Evolutionary conservation across 208 protist species (phyloP).

Genomic region (Leptomonas seymouri): DNA sequence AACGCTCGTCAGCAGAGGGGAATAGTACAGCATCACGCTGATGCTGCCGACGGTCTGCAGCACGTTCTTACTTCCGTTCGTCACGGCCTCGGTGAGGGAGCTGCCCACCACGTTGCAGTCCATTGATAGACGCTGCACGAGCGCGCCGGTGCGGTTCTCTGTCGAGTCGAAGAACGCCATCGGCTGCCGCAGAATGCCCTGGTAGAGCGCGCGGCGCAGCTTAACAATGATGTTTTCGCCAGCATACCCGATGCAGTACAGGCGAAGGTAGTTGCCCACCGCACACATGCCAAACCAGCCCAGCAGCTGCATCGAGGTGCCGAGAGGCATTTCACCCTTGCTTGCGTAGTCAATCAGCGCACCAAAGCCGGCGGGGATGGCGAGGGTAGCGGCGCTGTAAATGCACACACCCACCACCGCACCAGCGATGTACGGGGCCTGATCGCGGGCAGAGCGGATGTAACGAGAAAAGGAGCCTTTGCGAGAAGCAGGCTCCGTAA

Average conservation of each 20-base stretch:
- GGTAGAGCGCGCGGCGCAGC: conserved; percentile 70
- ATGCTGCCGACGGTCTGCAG: conserved; percentile 82
- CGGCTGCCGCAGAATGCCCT: conserved; percentile 63
- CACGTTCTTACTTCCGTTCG: conserved; percentile 80
- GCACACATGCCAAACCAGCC: conserved; percentile 73
- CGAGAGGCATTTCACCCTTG: conserved; percentile 78
- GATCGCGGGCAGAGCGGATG: conserved; percentile 44
- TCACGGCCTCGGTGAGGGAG: conserved; percentile 83
- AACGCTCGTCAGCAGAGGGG: conserved; percentile 78
- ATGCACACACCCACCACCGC: conserved; percentile 69
- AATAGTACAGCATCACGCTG: conserved; percentile 90
- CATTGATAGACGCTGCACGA: conserved; percentile 87
- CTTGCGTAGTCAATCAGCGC: conserved; percentile 83
- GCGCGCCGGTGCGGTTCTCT: conserved; percentile 75
- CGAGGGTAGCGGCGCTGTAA: conserved; percentile 83
- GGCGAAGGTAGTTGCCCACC: conserved; percentile 69
- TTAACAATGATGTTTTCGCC: conserved; percentile 79
- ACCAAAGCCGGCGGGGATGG: conserved; percentile 83
- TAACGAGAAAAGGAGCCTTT: conserved; percentile 75
- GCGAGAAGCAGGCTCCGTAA: conserved; percentile 56
- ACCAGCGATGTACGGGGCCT: conserved; percentile 63
- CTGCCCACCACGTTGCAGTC: conserved; percentile 88
- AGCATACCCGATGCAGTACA: conserved; percentile 77
- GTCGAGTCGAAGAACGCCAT: conserved; percentile 81
- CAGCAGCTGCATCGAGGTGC: conserved; percentile 78